phyloP scores from a whole-genome alignment of 106 monocot genomes.

The Vanilla planifolia region DNA sequence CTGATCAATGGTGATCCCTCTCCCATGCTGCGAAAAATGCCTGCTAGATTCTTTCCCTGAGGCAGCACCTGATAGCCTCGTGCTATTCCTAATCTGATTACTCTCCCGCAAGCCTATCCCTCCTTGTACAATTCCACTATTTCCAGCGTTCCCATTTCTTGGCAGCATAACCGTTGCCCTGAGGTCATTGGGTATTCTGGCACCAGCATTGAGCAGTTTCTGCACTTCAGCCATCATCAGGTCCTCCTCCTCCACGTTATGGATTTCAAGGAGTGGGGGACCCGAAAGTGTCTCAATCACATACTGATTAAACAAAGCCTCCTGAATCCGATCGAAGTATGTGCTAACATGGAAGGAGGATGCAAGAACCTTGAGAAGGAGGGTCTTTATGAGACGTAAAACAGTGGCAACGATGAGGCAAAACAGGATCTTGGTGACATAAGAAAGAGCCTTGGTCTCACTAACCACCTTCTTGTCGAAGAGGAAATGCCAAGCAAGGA shows the following conservation, averaged over 20 bases:
- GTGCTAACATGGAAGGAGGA: conserved; percentile 88
- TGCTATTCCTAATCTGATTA: conserved; percentile 32
- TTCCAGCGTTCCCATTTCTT: conserved; percentile 12
- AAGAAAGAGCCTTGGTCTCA: conserved; percentile 30
- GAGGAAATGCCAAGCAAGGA: conserved; percentile 61
- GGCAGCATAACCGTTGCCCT: conserved; percentile 25
- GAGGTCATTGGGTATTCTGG: conserved; percentile 38
- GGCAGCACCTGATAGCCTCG: conserved; percentile 14
- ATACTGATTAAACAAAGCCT: conserved; percentile 83
- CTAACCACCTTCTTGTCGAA: conserved; percentile 48
- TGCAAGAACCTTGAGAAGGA: conserved; percentile 73
- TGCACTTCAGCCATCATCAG: conserved; percentile 37
- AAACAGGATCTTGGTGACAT: conserved; percentile 58
- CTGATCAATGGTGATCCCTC: conserved; percentile 59
- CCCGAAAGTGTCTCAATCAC: conserved; percentile 84
- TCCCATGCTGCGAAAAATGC: conserved; percentile 18
- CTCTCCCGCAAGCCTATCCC: conserved; percentile 14
- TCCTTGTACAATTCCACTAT: not conserved
- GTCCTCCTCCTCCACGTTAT: conserved; percentile 48
- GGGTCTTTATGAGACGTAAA: conserved; percentile 62
- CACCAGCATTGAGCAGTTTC: conserved; percentile 57
- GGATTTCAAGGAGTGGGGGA: conserved; percentile 50
- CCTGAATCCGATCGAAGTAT: conserved; percentile 91
- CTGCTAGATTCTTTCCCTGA: conserved; percentile 11
- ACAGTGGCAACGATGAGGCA: conserved; percentile 70